Base-by-base conservation (phyloP, 805 yeast genomes). In the Teunomyces funiuensis region DNA sequence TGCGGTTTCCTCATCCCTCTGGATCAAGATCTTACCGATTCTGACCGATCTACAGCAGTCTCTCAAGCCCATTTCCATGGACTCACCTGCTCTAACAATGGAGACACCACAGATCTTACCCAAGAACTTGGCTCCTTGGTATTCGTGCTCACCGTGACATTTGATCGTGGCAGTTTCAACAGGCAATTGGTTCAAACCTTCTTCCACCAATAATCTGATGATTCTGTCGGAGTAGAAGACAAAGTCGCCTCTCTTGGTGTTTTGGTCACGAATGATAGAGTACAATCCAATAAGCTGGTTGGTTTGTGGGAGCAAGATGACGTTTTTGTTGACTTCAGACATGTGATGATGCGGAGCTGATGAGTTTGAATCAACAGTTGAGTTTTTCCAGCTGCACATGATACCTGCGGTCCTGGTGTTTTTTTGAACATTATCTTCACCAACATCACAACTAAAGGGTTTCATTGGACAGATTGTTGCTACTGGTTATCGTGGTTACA, bases 51-150 rank as follows among this genome's bases (percentile, higher is more conserved):
- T 79, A 63, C 98, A 89, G 66, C 99, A 91, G 63, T 91, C 98
- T 63, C 99, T 81, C 50, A 93, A 73, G 25, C 98, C 99, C 74
- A 88, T 95, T 66, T 93, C 99, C 99, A 93, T 93, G 33, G 95
- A 85, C 66, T 93, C 99, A 51, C 99, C 99, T 4, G 99, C 99
- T 61, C 99, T 79, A 55, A 93, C 95, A 60, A 93, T 93, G 13
- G 97, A 88, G 27, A 93, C 99, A 51, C 99, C 99, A 63, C 98
- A 91, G 46, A 93, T 93, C 65, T 88, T 89, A 33, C 99, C 98
- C 56, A 80, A 69, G 63, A 91, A 91, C 45, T 75, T 73, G 43
- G 84, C 83, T 10, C 99, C 99, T 3, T 78, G 74, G 61, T 79
- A 88, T 28, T 67, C 65, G 49, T 80, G 75, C 40, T 83, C 84